Base-by-base conservation (phyloP, 208 protist species). In the Trypanosoma rangeli region DNA sequence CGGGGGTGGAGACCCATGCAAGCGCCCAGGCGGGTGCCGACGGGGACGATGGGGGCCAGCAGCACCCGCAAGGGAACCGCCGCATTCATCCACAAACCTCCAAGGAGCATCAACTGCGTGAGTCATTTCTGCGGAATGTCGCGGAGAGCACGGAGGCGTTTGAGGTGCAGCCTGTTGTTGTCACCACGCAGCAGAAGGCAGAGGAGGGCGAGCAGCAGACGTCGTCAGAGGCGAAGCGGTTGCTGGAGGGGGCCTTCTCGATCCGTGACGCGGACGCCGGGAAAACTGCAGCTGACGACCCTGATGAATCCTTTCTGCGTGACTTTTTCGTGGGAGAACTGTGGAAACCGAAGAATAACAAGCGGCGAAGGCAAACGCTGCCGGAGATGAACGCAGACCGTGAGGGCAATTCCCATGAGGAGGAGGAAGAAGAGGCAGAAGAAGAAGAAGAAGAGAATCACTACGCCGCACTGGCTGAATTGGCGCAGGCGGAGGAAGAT, bases 401-500 rank as follows among this genome's bases (percentile, higher is more conserved):
- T 39, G 42, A 33, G 39, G 24, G 37, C 15, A 26, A 29, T 62
- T 12, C 61, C 37, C 78, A 82, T 28, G 77, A 76, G 1, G 75
- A 81, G 3, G 70, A 64, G 4, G 69, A 79, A 12, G 70, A 61
- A 49, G 65, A 69, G 29, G 59, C 55, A 10, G 57, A 71, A 48
- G 76, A 67, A 24, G 64, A 70, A 49, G 69, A 76, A 26, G 63
- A 66, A 15, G 65, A 70, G 49, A 74, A 56, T 28, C 83, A 83
- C 64, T 86, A 89, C 64, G 65, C 65, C 10, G 64, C 71, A 20
- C 74, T 91, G 26, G 86, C 83, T 13, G 64, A 88, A 24, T 76
- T 95, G 26, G 89, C 88, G 22, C 80, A 86, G 20, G 90, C 80
- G 31, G 93, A 95, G 54, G 88, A 86, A 48, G 89, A 94, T 60